Percentiles rank a stretch among this genome's conserved stretches.
These are phyloP conservation scores for Lodderomyces jiufengensis DNA, from an alignment of 1,139 yeast species.

Conservation along the genomic window DNA sequence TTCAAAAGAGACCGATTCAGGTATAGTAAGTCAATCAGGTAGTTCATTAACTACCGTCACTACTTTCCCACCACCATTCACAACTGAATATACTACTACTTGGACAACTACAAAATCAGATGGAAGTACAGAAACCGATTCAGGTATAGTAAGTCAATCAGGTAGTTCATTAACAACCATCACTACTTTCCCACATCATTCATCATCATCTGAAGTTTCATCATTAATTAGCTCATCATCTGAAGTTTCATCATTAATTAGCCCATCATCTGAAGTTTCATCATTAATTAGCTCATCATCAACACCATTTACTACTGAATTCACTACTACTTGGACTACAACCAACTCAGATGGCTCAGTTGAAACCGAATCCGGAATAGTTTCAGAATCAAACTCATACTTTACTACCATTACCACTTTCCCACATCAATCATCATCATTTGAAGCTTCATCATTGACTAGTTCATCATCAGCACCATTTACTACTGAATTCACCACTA, in stretches of 20 bases:
- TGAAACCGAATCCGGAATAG: slow-evolving; percentile 12
- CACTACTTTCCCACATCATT: slow-evolving; percentile 2
- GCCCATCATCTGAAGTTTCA: slow-evolving; percentile 13
- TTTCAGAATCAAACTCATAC: slow-evolving; percentile 3
- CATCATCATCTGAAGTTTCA: background rate
- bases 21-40: slow-evolving; percentile 11
- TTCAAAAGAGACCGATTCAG: slow-evolving; percentile 14
- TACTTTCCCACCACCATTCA: slow-evolving; percentile 2
- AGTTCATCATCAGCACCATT: slow-evolving; percentile 7
- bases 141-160: slow-evolving; percentile 7
- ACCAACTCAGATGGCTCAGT: slow-evolving; percentile 6
- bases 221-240: slow-evolving; percentile 3
- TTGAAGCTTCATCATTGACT: slow-evolving; percentile 10
- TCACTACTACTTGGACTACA: slow-evolving; percentile 8
- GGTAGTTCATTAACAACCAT: slow-evolving; percentile 5
- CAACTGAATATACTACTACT: slow-evolving; percentile 16
- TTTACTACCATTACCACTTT: slow-evolving; percentile 11
- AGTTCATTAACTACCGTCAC: slow-evolving; percentile 6
- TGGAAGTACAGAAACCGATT: slow-evolving; percentile 10
- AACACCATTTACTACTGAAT: slow-evolving; percentile 6
- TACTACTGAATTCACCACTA: slow-evolving; percentile 9
- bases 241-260: background rate
- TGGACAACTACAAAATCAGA: slow-evolving; percentile 8
- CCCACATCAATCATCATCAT: slow-evolving; percentile 16
- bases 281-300: slow-evolving; percentile 1